Conservation (phyloP, 1,284 basidiomycete genomes). For the Tilletia setariae region DNA sequence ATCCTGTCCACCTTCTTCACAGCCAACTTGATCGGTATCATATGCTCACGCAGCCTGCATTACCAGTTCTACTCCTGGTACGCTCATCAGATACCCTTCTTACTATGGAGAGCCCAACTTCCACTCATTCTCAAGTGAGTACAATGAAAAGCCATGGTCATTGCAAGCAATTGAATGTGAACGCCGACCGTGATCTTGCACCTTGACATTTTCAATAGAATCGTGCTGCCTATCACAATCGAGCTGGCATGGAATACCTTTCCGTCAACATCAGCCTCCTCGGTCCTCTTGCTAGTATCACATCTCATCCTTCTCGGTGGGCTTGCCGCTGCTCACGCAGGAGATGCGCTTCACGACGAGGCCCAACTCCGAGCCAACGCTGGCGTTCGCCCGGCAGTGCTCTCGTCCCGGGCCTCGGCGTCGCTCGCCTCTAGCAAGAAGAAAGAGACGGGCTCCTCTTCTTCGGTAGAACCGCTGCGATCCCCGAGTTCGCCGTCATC, state of each 20-base stretch:
- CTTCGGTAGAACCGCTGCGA: no score
- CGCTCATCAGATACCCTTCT: conserved; percentile 82
- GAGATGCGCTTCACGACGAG: conserved; percentile 14
- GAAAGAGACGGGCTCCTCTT: no score
- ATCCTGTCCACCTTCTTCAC: conserved; percentile 79
- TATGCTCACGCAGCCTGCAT: conserved; percentile 91
- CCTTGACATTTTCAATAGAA: conserved; percentile 6
- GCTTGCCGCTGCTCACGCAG: background rate
- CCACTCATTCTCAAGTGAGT: conserved; percentile 29
- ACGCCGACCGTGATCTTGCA: no score
- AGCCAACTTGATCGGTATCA: conserved; percentile 84
- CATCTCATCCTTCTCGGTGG: conserved; percentile 18
- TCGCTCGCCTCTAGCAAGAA: no score
- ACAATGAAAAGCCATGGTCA: background rate
- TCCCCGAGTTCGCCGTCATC: no score
- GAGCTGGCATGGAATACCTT: conserved; percentile 26
- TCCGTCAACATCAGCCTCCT: conserved; percentile 23
- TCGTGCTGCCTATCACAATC: conserved; percentile 21
- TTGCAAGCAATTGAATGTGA: no score
- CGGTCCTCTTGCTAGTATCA: conserved; percentile 8
- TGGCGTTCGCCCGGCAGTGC: background rate
- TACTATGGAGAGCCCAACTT: conserved; percentile 64
- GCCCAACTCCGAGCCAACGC: background rate
- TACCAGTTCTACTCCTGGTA: conserved; percentile 99
- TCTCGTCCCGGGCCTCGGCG: no score